Percentiles rank a stretch among this genome's conserved stretches.
Evolutionary conservation across 2,329 filamentous ascomycete genomes (phyloP).

Genomic region (Sclerotiophoma versabilis): DNA sequence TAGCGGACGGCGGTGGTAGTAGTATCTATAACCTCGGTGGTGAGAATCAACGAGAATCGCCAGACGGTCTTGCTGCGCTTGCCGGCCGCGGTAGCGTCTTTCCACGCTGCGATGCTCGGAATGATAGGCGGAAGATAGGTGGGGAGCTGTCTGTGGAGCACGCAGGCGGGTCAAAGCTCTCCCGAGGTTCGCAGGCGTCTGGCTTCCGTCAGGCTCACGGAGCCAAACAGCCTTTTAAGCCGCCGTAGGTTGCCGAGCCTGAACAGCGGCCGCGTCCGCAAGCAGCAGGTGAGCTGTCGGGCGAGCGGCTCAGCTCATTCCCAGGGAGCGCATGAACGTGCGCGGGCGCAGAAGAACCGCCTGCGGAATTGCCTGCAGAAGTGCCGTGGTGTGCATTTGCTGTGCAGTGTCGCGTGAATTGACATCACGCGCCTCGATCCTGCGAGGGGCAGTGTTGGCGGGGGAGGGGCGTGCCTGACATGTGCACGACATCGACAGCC

Average conservation of each 20-base stretch:
- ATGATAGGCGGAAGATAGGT: conserved; percentile 21
- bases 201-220: conserved; percentile 11
- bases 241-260: conserved; percentile 18
- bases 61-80: conserved; percentile 20
- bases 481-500: conserved; percentile 10
- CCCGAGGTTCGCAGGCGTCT: conserved; percentile 16
- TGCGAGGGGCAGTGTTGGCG: conserved; percentile 3
- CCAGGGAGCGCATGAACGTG: not conserved
- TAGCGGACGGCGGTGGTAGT: conserved; percentile 26
- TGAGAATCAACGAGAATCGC: conserved; percentile 21
- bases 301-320: conserved; percentile 14
- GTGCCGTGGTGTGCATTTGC: conserved; percentile 14
- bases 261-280: conserved; percentile 15
- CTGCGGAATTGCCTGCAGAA: conserved; percentile 7
- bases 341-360: conserved; percentile 1
- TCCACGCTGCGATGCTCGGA: conserved; percentile 17
- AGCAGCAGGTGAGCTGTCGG: conserved; percentile 23
- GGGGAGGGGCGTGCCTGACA: conserved; percentile 14
- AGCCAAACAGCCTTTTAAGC: conserved; percentile 22
- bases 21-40: conserved; percentile 40
- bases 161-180: conserved; percentile 18
- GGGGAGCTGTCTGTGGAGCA: conserved; percentile 35
- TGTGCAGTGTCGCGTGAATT: conserved; percentile 2
- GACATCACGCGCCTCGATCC: conserved; percentile 14
- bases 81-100: conserved; percentile 36